phyloP scores from a whole-genome alignment of 345 rosid genomes.

The Gynandropsis gynandra region DNA sequence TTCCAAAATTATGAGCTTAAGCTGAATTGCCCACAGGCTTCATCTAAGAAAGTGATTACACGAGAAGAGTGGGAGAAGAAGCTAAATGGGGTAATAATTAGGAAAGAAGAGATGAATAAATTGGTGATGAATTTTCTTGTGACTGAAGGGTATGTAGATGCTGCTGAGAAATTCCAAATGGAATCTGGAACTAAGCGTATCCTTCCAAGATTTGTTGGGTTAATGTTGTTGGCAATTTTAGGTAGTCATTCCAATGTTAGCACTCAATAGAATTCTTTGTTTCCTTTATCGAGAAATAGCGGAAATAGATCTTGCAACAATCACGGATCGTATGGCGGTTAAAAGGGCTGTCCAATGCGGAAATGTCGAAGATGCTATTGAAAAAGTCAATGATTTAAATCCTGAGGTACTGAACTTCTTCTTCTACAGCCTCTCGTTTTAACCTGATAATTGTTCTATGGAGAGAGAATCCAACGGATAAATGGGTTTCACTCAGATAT shows the following conservation, averaged over 20 bases:
- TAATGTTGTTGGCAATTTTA: no score
- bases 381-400: conserved; percentile 88
- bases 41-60: conserved; percentile 61
- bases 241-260: no score
- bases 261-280: no score
- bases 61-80: conserved; percentile 93
- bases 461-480: no score
- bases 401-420: conserved; percentile 56
- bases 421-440: not conserved
- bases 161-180: conserved; percentile 76
- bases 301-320: conserved; percentile 89
- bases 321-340: conserved; percentile 92
- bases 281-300: conserved; percentile 54
- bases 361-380: conserved; percentile 94
- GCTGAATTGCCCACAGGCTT: conserved; percentile 33
- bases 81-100: conserved; percentile 71
- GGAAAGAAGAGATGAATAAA: conserved; percentile 94
- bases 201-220: no score
- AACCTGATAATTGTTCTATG: no score
- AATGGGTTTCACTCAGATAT: no score
- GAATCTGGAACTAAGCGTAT: conserved; percentile 98
- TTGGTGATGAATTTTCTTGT: conserved; percentile 97
- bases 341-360: conserved; percentile 96
- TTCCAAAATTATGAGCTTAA: not conserved
- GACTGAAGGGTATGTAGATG: conserved; percentile 95